These are phyloP conservation scores for Xylaria scruposa DNA, from an alignment of 495 filamentous ascomycete genomes.

Conservation along the genomic window DNA sequence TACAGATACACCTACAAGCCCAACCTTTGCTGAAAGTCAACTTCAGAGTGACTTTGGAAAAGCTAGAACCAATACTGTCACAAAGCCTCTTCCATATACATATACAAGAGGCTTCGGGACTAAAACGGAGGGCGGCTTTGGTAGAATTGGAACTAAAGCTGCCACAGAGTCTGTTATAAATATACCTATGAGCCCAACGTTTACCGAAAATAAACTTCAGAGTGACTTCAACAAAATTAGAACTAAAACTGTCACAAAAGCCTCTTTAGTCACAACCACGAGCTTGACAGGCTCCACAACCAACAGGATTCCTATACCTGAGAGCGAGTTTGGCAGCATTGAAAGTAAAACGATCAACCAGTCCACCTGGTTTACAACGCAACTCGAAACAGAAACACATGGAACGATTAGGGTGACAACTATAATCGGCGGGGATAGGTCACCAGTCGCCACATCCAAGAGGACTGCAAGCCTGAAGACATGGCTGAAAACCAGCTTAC, in stretches of 20 bases:
- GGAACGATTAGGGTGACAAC: constrained; percentile 30
- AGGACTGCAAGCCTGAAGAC: constrained; percentile 34
- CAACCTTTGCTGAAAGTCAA: background rate
- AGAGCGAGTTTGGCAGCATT: too few relatives aligned
- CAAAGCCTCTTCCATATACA: background rate
- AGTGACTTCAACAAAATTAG: constrained; percentile 31
- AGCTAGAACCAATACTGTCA: constrained; percentile 14
- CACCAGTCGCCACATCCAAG: constrained; percentile 34
- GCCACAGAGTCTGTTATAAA: background rate
- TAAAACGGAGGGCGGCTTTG: background rate
- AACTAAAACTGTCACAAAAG: background rate
- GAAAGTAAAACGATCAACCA: constrained; percentile 20
- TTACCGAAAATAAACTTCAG: constrained; percentile 8
- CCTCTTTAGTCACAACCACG: too few relatives aligned
- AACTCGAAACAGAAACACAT: constrained; percentile 29
- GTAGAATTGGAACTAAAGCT: constrained; percentile 19
- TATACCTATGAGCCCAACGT: background rate
- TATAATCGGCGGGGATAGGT: constrained; percentile 34
- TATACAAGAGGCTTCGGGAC: too few relatives aligned
- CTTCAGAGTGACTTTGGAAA: constrained; percentile 28
- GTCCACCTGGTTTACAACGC: background rate
- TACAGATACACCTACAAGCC: too few relatives aligned
- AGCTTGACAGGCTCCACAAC: too few relatives aligned
- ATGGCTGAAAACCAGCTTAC: constrained; percentile 36
- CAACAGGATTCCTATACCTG: too few relatives aligned